Percentiles rank a stretch among this genome's conserved stretches.
phyloP scores from a whole-genome alignment of 2,329 filamentous ascomycete genomes.

The Lizonia empirigonia region DNA sequence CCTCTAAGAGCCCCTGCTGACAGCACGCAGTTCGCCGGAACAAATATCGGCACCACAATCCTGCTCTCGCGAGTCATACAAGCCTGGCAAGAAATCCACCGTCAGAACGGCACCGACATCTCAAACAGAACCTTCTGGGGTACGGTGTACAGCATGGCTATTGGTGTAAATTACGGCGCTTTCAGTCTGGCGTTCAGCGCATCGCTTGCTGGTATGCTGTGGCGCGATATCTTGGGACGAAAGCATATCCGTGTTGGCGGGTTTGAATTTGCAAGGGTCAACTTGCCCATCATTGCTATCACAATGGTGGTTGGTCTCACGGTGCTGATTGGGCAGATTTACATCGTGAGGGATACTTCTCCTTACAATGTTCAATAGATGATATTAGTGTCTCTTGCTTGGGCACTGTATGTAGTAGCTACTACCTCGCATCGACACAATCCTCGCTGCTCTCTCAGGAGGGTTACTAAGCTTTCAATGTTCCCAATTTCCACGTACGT shows the following conservation, averaged over 20 bases:
- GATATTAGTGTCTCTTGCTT: too few species aligned
- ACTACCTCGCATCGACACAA: too few species aligned
- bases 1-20: background rate
- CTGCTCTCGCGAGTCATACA: constrained; percentile 73
- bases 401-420: too few species aligned
- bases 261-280: constrained; percentile 70
- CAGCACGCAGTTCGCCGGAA: constrained; percentile 68
- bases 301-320: constrained; percentile 68
- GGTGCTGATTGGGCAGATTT: constrained; percentile 68
- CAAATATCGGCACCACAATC: constrained; percentile 78
- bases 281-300: constrained; percentile 72
- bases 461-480: too few species aligned
- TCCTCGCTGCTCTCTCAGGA: too few species aligned
- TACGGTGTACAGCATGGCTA: constrained; percentile 74
- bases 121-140: constrained; percentile 72
- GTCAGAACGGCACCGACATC: constrained; percentile 55
- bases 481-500: too few species aligned
- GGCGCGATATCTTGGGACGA: constrained; percentile 70
- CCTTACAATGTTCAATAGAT: constrained; percentile 38
- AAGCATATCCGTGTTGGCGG: constrained; percentile 70
- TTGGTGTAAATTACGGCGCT: constrained; percentile 76
- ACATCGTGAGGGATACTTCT: constrained; percentile 57
- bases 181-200: constrained; percentile 76
- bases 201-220: constrained; percentile 72
- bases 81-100: constrained; percentile 67